A percentile compares a stretch with the other conserved stretches of the same genome.
phyloP scores from a whole-genome alignment of 1,284 basidiomycete genomes.

The Moesziomyces antarcticus region DNA sequence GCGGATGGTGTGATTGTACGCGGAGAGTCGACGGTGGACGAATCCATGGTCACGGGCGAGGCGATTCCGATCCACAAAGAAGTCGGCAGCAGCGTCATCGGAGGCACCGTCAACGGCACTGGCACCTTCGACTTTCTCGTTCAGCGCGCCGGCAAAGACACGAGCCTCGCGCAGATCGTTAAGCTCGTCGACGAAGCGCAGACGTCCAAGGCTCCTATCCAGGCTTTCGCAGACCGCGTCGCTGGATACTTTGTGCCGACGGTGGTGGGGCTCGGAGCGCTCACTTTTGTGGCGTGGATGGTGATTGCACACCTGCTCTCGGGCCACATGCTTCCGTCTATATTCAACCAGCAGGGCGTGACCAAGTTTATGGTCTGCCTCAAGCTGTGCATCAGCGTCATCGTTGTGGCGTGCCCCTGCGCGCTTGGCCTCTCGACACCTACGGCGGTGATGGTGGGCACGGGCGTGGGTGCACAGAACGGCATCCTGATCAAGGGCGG shows the following conservation, averaged over 20 bases:
- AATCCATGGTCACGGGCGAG: slow-evolving; percentile 97
- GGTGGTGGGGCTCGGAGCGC: slow-evolving; percentile 82
- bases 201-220: slow-evolving; percentile 96
- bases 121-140: slow-evolving; percentile 96
- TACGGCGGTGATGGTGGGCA: slow-evolving; percentile 99
- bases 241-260: slow-evolving; percentile 95
- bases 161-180: slow-evolving; percentile 94
- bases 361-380: slow-evolving; percentile 91
- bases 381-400: slow-evolving; percentile 96
- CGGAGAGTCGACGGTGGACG: slow-evolving; percentile 89
- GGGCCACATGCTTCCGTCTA: slow-evolving; percentile 75
- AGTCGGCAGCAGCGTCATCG: slow-evolving; percentile 85
- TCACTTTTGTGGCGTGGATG: slow-evolving; percentile 90
- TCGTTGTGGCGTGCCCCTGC: slow-evolving; percentile 98
- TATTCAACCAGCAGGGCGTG: slow-evolving; percentile 85
- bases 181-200: slow-evolving; percentile 97
- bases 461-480: slow-evolving; percentile 94
- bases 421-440: slow-evolving; percentile 95
- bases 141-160: slow-evolving; percentile 93
- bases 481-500: slow-evolving; percentile 99
- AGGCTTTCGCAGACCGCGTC: slow-evolving; percentile 92
- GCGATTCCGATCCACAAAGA: slow-evolving; percentile 89
- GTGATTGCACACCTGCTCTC: slow-evolving; percentile 75
- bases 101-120: slow-evolving; percentile 94
- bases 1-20: slow-evolving; percentile 90